Base-by-base conservation (phyloP, 306 rosid genomes). In the Lathyrus oleraceus region DNA sequence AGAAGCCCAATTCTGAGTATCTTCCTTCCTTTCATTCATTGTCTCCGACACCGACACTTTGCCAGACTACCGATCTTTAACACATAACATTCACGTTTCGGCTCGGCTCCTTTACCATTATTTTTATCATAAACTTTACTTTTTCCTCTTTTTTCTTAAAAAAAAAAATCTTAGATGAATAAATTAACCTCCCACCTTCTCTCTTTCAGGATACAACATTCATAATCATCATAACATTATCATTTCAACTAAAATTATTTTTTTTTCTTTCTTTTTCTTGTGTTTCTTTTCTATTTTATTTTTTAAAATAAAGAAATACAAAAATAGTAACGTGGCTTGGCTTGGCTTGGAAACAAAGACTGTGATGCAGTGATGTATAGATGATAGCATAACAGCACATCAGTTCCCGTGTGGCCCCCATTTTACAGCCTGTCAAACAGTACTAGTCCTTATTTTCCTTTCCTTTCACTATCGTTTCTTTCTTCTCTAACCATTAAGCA, bases 401-500 rank as follows among this genome's bases (percentile, higher is more conserved):
- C 3, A 67, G 61, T 60, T 19, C 9, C 71, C 85, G 87, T 56
- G 91, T 88, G 88, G 91, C 69, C 83, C 83, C 91, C 91, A 32
- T 0, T 20, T 32, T 12, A 85, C 91, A 86, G 95, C 2, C 89
- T 88, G 95, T 88, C 85, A 64, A 39, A 39, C 49, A 78, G 61
- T 51, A 51, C 35, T 38, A 15, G 39, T 35, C 39, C 39, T 2
- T 59, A 4, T 61, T 60, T 39, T 56, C 2, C 5, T 47, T 36
- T 8, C 10, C 13, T 13, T 25, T 69, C 49, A 25, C 69, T 40
- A 19, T 27, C 42, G 13, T 28, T n/a, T 42, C 9, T 11, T 28
- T 6, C 10, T n/a, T 10, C 53, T 9, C 49, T 10, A 17, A 14
- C 28, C 74, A 57, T 71, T 49, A 79, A 63, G 65, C 76, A 16